A percentile compares a stretch with the other conserved stretches of the same genome.
These are phyloP conservation scores for Amesomyces nigricolor DNA, from an alignment of 2,329 filamentous ascomycete genomes.

Conservation along the genomic window DNA sequence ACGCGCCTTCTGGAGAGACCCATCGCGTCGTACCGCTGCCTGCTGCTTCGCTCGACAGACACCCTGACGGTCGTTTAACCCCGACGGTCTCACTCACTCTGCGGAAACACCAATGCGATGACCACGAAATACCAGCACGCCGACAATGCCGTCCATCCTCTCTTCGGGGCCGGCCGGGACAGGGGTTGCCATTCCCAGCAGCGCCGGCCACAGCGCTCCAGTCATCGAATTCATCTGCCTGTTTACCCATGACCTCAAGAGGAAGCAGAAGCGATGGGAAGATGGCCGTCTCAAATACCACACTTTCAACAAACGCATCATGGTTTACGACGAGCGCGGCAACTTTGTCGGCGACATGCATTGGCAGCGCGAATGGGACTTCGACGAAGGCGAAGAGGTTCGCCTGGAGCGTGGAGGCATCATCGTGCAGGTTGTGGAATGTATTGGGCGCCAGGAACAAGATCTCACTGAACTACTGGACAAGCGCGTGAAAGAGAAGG, in stretches of 20 bases:
- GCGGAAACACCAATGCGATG: conserved; percentile 2
- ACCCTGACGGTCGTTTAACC: not conserved
- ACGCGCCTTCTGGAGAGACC: conserved; percentile 1
- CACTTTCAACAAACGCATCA: conserved; percentile 82
- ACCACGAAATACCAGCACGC: not conserved
- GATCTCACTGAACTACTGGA: conserved; percentile 72
- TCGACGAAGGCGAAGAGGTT: conserved; percentile 78
- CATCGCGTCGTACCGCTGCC: not conserved
- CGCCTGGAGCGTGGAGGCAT: conserved; percentile 68
- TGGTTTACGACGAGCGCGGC: conserved; percentile 79
- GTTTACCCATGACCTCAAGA: conserved; percentile 76
- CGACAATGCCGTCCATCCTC: conserved; percentile 22
- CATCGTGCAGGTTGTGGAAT: conserved; percentile 75
- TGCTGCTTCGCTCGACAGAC: not conserved
- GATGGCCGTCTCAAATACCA: conserved; percentile 86
- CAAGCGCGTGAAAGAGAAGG: conserved; percentile 57
- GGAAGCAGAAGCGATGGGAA: conserved; percentile 90
- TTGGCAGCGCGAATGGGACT: conserved; percentile 62
- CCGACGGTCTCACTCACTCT: not conserved
- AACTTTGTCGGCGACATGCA: conserved; percentile 82
- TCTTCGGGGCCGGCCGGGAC: conserved; percentile 15
- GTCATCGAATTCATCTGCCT: conserved; percentile 82
- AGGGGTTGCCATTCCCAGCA: conserved; percentile 6
- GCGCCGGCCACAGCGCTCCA: conserved; percentile 58
- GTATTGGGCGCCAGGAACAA: conserved; percentile 65